These are phyloP conservation scores for Mortierella sp. DNA, from an alignment of 371 early-diverging fungal species.

Conservation along the genomic window DNA sequence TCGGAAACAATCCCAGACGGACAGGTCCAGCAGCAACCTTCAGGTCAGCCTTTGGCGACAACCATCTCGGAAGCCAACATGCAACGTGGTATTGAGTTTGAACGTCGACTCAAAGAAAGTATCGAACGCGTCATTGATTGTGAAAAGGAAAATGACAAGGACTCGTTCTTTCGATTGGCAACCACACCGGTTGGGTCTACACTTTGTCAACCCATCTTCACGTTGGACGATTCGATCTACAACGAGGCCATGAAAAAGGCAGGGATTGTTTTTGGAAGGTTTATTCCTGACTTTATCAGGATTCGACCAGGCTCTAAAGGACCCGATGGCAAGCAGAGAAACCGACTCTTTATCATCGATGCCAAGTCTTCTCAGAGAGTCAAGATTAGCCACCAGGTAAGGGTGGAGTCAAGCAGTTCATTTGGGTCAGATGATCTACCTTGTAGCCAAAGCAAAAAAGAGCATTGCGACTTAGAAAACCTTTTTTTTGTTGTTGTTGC, in stretches of 20 bases:
- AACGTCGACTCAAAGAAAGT: conserved; percentile 22
- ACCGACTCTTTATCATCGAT: conserved; percentile 60
- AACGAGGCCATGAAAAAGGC: conserved; percentile 31
- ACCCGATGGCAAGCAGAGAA: conserved; percentile 20
- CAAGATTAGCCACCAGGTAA: conserved; percentile 60
- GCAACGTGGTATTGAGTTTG: conserved; percentile 40
- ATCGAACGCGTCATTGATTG: conserved; percentile 51
- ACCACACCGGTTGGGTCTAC: conserved; percentile 52
- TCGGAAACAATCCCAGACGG: too few species aligned
- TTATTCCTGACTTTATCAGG: conserved; percentile 64
- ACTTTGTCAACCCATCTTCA: conserved; percentile 58
- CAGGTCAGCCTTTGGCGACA: not conserved
- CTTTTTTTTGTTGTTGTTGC: not conserved
- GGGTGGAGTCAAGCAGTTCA: too few species aligned
- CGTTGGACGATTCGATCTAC: conserved; percentile 56
- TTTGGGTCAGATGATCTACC: too few species aligned
- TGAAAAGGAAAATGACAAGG: conserved; percentile 37
- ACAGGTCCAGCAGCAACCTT: too few species aligned
- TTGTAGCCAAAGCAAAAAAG: too few species aligned
- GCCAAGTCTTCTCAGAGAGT: conserved; percentile 60
- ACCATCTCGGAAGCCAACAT: conserved; percentile 44
- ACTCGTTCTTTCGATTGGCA: conserved; percentile 51
- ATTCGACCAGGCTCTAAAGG: conserved; percentile 48
- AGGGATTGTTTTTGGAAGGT: conserved; percentile 52
- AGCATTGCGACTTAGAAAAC: too few species aligned